A percentile compares a stretch with the other conserved stretches of the same genome.
Conservation (phyloP, 306 rosid species). For the Pyrus betulifolia region DNA sequence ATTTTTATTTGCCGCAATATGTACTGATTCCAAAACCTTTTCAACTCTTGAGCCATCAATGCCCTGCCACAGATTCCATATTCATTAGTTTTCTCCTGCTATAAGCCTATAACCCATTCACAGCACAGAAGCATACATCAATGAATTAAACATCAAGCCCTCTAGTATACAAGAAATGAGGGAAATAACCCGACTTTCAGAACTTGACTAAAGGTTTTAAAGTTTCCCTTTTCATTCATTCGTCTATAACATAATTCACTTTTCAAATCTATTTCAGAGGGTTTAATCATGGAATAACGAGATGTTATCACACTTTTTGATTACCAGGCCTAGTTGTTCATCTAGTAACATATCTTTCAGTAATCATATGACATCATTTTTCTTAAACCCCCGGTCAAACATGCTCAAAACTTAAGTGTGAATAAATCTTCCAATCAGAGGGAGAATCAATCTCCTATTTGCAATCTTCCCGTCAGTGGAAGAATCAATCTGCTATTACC, state of each 20-base stretch:
- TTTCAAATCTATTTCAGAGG: not conserved
- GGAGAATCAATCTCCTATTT: not conserved
- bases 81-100: not conserved
- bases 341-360: not conserved
- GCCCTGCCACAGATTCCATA: constrained; percentile 42
- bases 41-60: constrained; percentile 97
- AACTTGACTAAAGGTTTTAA: not conserved
- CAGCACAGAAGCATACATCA: not conserved
- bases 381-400: not conserved
- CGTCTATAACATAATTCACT: not conserved
- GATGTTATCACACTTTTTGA: not conserved
- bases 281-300: not conserved
- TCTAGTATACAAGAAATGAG: not conserved
- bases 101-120: not conserved
- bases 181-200: not conserved
- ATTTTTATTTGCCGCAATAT: constrained; percentile 90
- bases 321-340: not conserved
- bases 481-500: constrained; percentile 38
- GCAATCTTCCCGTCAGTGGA: constrained; percentile 1
- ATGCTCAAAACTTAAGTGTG: not conserved
- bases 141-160: constrained; percentile 3
- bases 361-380: not conserved
- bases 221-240: not conserved
- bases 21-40: constrained; percentile 82
- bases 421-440: not conserved